Base-by-base conservation (phyloP, 345 rosid genomes). In the Arabis alpina region DNA sequence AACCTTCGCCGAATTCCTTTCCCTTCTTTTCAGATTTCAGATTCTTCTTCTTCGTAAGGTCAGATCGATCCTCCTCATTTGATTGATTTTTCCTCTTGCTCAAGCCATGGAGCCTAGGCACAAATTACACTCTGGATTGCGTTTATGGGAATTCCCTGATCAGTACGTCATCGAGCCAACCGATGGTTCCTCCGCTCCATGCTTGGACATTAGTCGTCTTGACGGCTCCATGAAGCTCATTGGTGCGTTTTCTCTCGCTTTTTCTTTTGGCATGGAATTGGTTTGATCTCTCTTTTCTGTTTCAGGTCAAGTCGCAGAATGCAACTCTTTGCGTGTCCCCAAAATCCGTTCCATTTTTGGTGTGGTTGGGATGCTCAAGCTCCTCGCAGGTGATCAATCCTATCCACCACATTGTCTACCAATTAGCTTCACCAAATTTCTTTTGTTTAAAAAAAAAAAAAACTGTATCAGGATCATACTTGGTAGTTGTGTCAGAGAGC, bases 61-160 rank as follows among this genome's bases (percentile, higher is more conserved):
- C 36, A 28, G 36, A 32, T 32, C 36, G 30, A 27, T 27, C 25
- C n/a, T n/a, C n/a, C n/a, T n/a, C n/a, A n/a, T n/a, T n/a, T 36
- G 64, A 49, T 11, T 59, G 61, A 40, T 52, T 42, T 39, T n/a
- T 57, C 23, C 54, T 45, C 48, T 50, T 84, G 93, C 32, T 34
- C 87, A 87, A 91, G 88, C 82, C 80, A 82, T 82, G 77, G 86
- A 91, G 77, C 77, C 88, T 4, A 82, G 79, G 66, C 86, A 85
- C 80, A 93, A 84, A 87, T 79, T 94, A n/a, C 83, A 87, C 70
- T 79, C 92, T 12, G 82, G 93, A 6, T 77, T 91, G 91, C 88
- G 95, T 44, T 79, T 91, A 14, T 94, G 99, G 97, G 99, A 89
- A 69, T 89, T 89, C 70, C 93, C 99, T 10, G 96, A 94, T 80